Conservation (phyloP, 345 rosid species). For the Salix udensis region DNA sequence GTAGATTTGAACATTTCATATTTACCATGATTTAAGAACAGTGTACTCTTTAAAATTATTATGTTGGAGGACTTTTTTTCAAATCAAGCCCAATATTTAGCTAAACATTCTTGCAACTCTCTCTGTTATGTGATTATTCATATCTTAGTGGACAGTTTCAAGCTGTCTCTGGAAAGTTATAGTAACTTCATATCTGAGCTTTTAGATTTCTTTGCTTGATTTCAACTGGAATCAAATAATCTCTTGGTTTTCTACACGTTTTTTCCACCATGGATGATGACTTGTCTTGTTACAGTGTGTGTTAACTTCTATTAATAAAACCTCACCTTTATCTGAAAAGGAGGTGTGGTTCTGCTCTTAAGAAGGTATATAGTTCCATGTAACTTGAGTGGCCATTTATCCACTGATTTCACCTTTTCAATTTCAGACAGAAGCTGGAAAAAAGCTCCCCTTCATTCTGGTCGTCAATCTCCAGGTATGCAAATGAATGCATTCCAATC, state of each 20-base stretch:
- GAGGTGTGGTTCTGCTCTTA: background rate
- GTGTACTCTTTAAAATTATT: background rate
- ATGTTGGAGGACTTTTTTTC: background rate
- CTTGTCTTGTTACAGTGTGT: background rate
- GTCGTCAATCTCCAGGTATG: conserved; percentile 86
- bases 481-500: conserved; percentile 10
- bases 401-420: conserved; percentile 6
- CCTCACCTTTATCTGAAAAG: background rate
- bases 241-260: background rate
- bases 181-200: background rate
- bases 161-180: background rate
- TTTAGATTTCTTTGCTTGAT: background rate
- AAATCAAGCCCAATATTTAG: background rate
- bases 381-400: background rate
- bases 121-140: background rate
- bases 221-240: background rate
- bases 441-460: conserved; percentile 85
- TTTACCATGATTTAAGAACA: background rate
- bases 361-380: background rate
- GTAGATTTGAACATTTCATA: background rate
- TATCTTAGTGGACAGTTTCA: background rate
- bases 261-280: background rate
- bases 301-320: background rate
- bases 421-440: conserved; percentile 83
- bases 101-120: background rate